These are phyloP conservation scores for Suillus cothurnatus DNA, from an alignment of 768 basidiomycete genomes.

Conservation along the genomic window DNA sequence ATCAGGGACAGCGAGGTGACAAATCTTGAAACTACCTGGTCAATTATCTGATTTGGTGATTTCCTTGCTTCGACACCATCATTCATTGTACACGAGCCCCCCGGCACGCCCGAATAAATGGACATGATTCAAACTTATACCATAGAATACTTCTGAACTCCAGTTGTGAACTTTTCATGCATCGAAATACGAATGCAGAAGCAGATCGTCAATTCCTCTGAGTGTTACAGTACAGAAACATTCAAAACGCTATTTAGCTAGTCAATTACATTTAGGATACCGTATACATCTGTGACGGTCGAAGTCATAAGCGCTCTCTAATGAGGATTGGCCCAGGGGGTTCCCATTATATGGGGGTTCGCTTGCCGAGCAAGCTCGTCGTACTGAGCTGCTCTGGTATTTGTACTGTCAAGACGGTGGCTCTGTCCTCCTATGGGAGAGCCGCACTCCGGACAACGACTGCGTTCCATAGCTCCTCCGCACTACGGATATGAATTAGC, in stretches of 20 bases:
- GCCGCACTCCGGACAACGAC: slow-evolving; percentile 60
- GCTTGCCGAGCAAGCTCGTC: slow-evolving; percentile 41
- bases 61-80: neutral
- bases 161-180: neutral
- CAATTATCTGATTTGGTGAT: neutral
- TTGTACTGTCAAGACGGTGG: slow-evolving; percentile 45
- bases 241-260: neutral
- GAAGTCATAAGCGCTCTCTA: neutral
- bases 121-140: neutral
- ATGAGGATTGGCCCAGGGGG: slow-evolving; percentile 32
- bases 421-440: slow-evolving; percentile 50
- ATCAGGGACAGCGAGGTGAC: neutral
- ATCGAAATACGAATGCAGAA: neutral
- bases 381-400: slow-evolving; percentile 49
- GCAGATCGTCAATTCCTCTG: neutral
- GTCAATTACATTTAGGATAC: neutral
- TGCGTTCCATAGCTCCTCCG: slow-evolving; percentile 52
- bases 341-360: slow-evolving; percentile 23
- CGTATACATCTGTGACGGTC: neutral
- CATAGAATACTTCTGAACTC: neutral
- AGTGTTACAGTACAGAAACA: neutral
- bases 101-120: neutral
- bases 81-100: neutral
- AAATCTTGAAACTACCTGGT: neutral
- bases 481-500: slow-evolving; percentile 42